Percentiles rank a stretch among this genome's conserved stretches.
Evolutionary conservation across 2,329 filamentous ascomycete genomes (phyloP).

Genomic region (Fusarium verticillioides): DNA sequence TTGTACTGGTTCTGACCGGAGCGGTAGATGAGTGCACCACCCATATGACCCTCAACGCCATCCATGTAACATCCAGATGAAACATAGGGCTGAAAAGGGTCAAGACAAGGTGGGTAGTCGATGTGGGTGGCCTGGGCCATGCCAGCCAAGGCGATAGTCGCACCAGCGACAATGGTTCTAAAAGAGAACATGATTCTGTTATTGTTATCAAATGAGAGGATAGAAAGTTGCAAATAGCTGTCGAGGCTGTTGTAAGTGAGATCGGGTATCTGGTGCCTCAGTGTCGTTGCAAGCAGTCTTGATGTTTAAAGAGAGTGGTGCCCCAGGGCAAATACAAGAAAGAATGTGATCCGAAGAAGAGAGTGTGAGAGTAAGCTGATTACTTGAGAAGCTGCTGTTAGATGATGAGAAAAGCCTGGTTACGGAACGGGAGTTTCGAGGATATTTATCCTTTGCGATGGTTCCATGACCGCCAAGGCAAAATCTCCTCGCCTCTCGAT

Average conservation of each 20-base stretch:
- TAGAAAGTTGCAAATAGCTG: slow-evolving; percentile 23
- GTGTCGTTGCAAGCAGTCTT: slow-evolving; percentile 19
- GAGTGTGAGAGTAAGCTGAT: slow-evolving; percentile 35
- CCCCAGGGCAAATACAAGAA: slow-evolving; percentile 19
- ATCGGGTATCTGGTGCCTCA: slow-evolving; percentile 6
- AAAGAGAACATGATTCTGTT: slow-evolving; percentile 36
- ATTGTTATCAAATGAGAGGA: slow-evolving; percentile 26
- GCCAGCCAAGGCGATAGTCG: slow-evolving; percentile 53
- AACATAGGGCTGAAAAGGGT: slow-evolving; percentile 59
- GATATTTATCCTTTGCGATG: slow-evolving; percentile 39
- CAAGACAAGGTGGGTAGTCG: slow-evolving; percentile 57
- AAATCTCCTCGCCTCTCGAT: background rate
- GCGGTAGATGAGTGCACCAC: slow-evolving; percentile 56
- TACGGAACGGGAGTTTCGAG: slow-evolving; percentile 8
- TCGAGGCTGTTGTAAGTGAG: slow-evolving; percentile 12
- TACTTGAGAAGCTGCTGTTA: slow-evolving; percentile 41
- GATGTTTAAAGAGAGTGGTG: slow-evolving; percentile 40
- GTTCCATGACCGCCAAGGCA: background rate
- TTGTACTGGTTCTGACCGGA: slow-evolving; percentile 50
- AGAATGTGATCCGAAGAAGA: slow-evolving; percentile 24
- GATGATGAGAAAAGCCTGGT: slow-evolving; percentile 19
- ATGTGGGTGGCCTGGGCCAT: slow-evolving; percentile 55
- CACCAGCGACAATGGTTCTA: slow-evolving; percentile 49
- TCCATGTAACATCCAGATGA: slow-evolving; percentile 62
- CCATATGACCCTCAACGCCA: slow-evolving; percentile 40